Evolutionary conservation across 208 protist genomes (phyloP).

Genomic region (Tritrichomonas foetus): DNA sequence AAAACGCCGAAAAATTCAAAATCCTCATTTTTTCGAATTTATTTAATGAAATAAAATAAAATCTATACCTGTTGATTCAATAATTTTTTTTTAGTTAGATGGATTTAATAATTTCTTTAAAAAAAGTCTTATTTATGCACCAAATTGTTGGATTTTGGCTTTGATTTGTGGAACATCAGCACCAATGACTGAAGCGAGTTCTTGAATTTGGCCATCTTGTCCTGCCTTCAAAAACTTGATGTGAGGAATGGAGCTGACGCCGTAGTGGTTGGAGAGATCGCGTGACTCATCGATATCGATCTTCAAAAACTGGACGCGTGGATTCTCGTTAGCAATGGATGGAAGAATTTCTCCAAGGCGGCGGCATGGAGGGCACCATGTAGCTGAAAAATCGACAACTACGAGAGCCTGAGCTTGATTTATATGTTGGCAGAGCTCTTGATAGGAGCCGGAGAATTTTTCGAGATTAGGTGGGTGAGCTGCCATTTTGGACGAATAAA

Average conservation of each 20-base stretch:
- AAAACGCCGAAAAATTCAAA: too few relatives aligned
- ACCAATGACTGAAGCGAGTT: neutral
- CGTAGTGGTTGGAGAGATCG: neutral
- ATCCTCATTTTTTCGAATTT: too few relatives aligned
- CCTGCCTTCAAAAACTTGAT: neutral
- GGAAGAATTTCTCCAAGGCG: neutral
- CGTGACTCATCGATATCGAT: neutral
- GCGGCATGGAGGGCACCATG: neutral
- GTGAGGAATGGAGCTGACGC: neutral
- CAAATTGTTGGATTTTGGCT: neutral
- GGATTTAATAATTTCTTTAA: neutral
- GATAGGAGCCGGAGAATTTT: neutral
- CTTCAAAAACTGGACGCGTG: neutral
- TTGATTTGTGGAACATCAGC: neutral
- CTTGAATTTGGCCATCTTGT: neutral
- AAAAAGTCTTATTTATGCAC: neutral
- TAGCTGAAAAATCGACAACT: neutral
- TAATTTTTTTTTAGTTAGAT: too few relatives aligned
- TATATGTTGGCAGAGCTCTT: neutral
- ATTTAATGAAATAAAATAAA: too few relatives aligned
- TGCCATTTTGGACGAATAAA: too few relatives aligned
- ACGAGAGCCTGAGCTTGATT: neutral
- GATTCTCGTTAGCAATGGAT: neutral
- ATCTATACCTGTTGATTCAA: too few relatives aligned
- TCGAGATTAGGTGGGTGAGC: neutral